Evolutionary conservation across 257 asterid genomes (phyloP), one percentile per base, ranked within the genome.

Genomic region (Plantago major): DNA sequence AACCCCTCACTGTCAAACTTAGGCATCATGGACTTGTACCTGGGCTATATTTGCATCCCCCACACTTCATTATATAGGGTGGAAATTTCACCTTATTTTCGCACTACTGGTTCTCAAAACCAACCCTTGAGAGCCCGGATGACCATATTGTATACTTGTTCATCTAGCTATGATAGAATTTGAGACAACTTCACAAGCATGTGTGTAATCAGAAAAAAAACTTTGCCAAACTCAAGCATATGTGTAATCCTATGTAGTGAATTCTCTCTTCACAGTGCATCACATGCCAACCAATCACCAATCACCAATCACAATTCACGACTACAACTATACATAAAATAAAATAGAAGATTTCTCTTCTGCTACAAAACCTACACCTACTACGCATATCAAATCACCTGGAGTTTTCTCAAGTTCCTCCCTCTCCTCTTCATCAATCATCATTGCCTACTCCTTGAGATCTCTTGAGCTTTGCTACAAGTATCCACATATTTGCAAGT

Each of bases 401-500:
- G 58, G 40, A 28, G 56, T 60, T 28, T 14, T 33, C 30, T 38
- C 38, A 54, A 63, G 54, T 73, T 46, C 67, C n/a, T n/a, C n/a
- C n/a, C n/a, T n/a, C n/a, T n/a, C 82, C 60, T 74, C 13, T 66
- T 72, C 15, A 67, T 84, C 95, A 63, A 18, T 60, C 64, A 7
- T 83, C 93, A 57, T 55, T 70, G 26, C 82, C 94, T 18, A 46
- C 72, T 37, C 87, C 89, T 70, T 76, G 95, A 62, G 88, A 73
- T 69, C 79, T 89, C 66, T 85, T 87, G 10, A 89, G 83, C 79
- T 85, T 89, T 5, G 96, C 97, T 58, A 87, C 94, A 11, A 83
- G 92, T 77, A 93, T 80, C 95, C 96, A 93, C 99, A 93, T 93
- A 67, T 87, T 93, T 11, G 99, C 95, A 2, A 93, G 96, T 78